A percentile compares a stretch with the other conserved stretches of the same genome.
These are phyloP conservation scores for Celoporthe dispersa DNA, from an alignment of 2,329 filamentous ascomycete genomes.

Conservation along the genomic window DNA sequence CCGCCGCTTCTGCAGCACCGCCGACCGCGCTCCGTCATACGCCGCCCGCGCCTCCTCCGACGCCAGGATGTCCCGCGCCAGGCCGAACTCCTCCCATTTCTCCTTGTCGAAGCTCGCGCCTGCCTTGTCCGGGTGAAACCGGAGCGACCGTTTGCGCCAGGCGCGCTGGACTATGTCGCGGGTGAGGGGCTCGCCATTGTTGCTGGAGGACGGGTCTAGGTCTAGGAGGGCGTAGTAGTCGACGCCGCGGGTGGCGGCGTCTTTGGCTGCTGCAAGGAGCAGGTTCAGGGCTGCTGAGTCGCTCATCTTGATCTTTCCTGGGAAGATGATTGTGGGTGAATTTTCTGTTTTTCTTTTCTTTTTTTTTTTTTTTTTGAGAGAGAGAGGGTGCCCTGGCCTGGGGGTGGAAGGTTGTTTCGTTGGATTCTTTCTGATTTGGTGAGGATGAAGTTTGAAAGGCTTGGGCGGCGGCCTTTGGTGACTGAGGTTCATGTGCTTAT, in stretches of 20 bases:
- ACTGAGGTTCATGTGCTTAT: constrained; percentile 12
- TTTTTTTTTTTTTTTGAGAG: not conserved
- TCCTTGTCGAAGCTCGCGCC: constrained; percentile 73
- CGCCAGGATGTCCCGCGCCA: constrained; percentile 82
- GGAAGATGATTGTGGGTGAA: not conserved
- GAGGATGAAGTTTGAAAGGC: not conserved
- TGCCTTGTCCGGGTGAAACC: constrained; percentile 93
- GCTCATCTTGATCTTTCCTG: constrained; percentile 19
- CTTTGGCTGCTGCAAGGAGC: constrained; percentile 57
- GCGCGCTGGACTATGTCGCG: constrained; percentile 70
- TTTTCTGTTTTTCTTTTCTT: not conserved
- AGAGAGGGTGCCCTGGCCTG: not conserved
- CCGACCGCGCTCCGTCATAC: constrained; percentile 79
- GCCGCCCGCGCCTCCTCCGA: constrained; percentile 71
- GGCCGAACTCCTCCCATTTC: constrained; percentile 84
- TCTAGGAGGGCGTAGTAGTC: constrained; percentile 82
- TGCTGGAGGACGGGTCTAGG: constrained; percentile 52
- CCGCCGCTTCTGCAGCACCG: constrained; percentile 69
- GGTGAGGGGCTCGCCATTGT: constrained; percentile 56
- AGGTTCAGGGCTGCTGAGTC: constrained; percentile 44
- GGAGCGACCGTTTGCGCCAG: constrained; percentile 84
- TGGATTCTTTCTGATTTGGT: not conserved
- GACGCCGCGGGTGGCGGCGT: constrained; percentile 63
- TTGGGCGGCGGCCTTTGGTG: not conserved
- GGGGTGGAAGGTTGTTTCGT: not conserved